phyloP scores from a whole-genome alignment of 495 filamentous ascomycete genomes.

The Letharia columbiana region DNA sequence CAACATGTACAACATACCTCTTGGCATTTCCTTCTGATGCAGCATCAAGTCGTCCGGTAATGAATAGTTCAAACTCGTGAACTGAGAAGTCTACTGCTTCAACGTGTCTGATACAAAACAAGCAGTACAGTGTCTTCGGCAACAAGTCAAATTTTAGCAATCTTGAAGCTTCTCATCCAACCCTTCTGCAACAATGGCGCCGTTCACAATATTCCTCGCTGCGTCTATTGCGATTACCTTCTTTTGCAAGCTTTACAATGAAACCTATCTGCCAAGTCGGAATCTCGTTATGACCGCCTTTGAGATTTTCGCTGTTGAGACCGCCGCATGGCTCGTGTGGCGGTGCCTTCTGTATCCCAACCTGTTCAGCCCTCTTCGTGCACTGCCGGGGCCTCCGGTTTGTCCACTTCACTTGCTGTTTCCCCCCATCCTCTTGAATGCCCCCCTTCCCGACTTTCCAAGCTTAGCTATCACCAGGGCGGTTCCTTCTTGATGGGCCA shows the following conservation, averaged over 20 bases:
- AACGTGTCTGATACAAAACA: no score
- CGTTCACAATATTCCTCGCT: not conserved
- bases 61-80: no score
- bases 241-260: not conserved
- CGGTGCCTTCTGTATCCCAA: not conserved
- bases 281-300: not conserved
- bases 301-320: not conserved
- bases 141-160: not conserved
- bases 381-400: not conserved
- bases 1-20: no score
- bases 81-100: no score
- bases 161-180: not conserved
- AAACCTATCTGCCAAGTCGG: not conserved
- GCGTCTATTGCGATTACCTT: not conserved
- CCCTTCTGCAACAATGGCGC: not conserved
- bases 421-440: no score
- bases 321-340: not conserved
- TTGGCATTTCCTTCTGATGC: no score
- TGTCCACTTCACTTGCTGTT: not conserved
- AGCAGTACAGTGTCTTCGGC: not conserved
- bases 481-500: conserved; percentile 1
- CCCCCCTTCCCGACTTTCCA: no score
- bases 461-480: not conserved
- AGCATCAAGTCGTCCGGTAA: no score
- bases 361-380: not conserved